Conservation (phyloP, 169 alveolate species). For the Cryptosporidium canis region DNA sequence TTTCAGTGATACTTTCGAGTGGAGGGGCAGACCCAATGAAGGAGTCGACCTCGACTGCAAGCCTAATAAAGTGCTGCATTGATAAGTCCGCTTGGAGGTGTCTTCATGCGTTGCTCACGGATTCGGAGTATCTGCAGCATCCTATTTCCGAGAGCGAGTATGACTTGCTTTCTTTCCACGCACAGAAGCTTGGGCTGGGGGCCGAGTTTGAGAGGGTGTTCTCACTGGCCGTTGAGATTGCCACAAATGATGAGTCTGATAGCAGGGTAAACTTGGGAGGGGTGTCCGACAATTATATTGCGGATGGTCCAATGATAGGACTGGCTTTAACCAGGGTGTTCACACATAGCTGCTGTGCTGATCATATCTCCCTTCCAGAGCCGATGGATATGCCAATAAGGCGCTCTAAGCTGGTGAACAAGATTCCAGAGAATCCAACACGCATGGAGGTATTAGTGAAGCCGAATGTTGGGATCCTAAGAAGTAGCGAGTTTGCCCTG, state of each 20-base stretch:
- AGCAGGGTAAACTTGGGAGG: background rate
- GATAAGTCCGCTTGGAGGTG: slow-evolving; percentile 73
- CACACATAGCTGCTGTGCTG: slow-evolving; percentile 77
- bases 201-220: slow-evolving; percentile 43
- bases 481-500: slow-evolving; percentile 81
- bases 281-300: background rate
- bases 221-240: slow-evolving; percentile 51
- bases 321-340: slow-evolving; percentile 60
- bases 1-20: slow-evolving; percentile 20
- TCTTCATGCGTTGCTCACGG: slow-evolving; percentile 30
- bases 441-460: slow-evolving; percentile 87
- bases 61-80: slow-evolving; percentile 49
- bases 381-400: slow-evolving; percentile 88
- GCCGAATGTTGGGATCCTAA: slow-evolving; percentile 85
- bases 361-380: slow-evolving; percentile 89
- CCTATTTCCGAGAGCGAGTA: slow-evolving; percentile 72
- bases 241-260: slow-evolving; percentile 9
- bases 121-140: slow-evolving; percentile 64
- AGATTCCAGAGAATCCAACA: slow-evolving; percentile 90
- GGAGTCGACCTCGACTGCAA: slow-evolving; percentile 38
- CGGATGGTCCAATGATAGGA: slow-evolving; percentile 49
- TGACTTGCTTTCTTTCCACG: slow-evolving; percentile 67
- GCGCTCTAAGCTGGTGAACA: slow-evolving; percentile 82
- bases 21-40: slow-evolving; percentile 66
- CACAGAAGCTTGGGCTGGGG: slow-evolving; percentile 64